phyloP scores from a whole-genome alignment of 2,329 filamentous ascomycete species.

The Didymella pomorum region DNA sequence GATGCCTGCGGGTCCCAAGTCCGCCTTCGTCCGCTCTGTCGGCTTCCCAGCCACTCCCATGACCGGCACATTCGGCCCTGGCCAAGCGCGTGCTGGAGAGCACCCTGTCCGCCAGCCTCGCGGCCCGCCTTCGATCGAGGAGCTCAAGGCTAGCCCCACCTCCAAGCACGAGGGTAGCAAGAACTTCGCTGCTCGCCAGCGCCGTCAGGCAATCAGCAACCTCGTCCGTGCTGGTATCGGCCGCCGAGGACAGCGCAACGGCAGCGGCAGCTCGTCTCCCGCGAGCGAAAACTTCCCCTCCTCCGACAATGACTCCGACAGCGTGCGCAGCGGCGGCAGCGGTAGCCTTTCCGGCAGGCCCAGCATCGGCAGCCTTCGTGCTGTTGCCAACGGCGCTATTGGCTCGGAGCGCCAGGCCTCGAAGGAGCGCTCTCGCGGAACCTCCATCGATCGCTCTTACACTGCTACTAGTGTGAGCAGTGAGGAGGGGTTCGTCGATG shows the following conservation, averaged over 20 bases:
- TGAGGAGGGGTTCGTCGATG: conserved; percentile 65
- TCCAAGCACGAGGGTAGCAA: conserved; percentile 93
- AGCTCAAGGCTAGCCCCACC: conserved; percentile 87
- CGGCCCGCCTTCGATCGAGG: conserved; percentile 89
- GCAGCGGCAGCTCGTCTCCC: conserved; percentile 82
- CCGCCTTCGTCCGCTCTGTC: conserved; percentile 62
- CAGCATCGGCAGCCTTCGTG: conserved; percentile 77
- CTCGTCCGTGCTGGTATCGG: conserved; percentile 89
- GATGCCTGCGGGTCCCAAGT: conserved; percentile 72
- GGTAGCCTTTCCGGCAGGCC: conserved; percentile 81
- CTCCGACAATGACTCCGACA: conserved; percentile 68
- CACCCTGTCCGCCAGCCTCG: conserved; percentile 93
- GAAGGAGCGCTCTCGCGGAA: conserved; percentile 49
- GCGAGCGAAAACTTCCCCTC: conserved; percentile 84
- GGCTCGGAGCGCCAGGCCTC: conserved; percentile 79
- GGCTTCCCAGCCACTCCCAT: conserved; percentile 81
- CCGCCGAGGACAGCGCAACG: conserved; percentile 75
- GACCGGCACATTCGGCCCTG: conserved; percentile 89
- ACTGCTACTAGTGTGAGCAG: conserved; percentile 72
- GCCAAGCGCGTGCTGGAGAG: conserved; percentile 90
- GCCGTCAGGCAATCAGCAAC: conserved; percentile 89
- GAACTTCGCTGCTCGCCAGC: conserved; percentile 94
- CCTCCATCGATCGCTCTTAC: conserved; percentile 54
- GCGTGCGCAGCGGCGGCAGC: conserved; percentile 69
- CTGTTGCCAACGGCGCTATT: conserved; percentile 82